phyloP scores from a whole-genome alignment of 1,139 yeast species.

The Yamadazyma kanchanaburiensis region DNA sequence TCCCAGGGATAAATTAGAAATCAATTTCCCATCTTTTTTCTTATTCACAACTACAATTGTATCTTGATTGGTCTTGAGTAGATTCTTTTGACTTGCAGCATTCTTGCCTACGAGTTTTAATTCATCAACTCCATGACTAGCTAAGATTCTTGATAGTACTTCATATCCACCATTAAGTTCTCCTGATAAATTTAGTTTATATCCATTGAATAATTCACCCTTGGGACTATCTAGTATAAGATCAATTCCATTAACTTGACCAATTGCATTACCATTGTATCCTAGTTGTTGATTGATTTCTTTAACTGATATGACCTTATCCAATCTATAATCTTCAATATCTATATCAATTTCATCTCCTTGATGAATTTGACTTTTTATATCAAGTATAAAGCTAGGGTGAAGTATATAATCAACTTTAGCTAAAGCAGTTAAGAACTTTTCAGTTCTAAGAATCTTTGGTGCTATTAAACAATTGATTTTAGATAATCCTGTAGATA shows the following conservation, averaged over 20 bases:
- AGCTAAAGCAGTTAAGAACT: constrained; percentile 56
- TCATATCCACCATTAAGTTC: constrained; percentile 68
- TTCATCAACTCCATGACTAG: constrained; percentile 58
- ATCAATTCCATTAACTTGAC: constrained; percentile 9
- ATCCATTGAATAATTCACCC: constrained; percentile 42
- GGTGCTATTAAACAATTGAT: constrained; percentile 70
- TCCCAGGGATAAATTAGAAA: constrained; percentile 32
- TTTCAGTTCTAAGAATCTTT: constrained; percentile 75
- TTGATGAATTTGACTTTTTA: constrained; percentile 25
- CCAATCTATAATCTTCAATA: constrained; percentile 33
- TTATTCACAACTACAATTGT: constrained; percentile 34
- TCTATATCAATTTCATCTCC: constrained; percentile 21
- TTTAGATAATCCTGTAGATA: constrained; percentile 26
- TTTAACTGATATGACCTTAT: constrained; percentile 26
- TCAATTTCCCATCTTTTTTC: constrained; percentile 42
- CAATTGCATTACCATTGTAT: constrained; percentile 10
- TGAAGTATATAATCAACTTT: constrained; percentile 39
- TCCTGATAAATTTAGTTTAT: constrained; percentile 54
- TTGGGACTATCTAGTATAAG: constrained; percentile 11
- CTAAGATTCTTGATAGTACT: constrained; percentile 57
- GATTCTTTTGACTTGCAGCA: constrained; percentile 6
- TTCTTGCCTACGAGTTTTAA: constrained; percentile 18
- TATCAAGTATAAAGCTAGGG: constrained; percentile 44
- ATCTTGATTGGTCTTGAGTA: constrained; percentile 14
- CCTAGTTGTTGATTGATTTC: constrained; percentile 36